These are phyloP conservation scores for Microthlaspi erraticum DNA, from an alignment of 345 rosid genomes.

Conservation along the genomic window DNA sequence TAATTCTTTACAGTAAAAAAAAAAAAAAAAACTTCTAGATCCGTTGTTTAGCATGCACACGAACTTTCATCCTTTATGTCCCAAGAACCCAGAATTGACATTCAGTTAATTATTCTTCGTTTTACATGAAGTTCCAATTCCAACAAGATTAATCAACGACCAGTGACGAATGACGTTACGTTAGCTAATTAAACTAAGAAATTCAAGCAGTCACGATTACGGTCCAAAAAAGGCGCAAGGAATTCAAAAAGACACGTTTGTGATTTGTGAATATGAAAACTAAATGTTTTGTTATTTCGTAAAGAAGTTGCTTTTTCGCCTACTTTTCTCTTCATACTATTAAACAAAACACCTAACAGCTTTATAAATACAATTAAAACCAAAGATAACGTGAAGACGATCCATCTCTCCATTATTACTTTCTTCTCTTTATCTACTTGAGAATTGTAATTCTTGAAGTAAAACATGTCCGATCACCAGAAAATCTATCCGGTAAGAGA, in stretches of 20 bases:
- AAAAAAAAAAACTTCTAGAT: background rate
- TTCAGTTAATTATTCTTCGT: background rate
- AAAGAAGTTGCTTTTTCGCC: background rate
- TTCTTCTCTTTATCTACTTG: conserved; percentile 4
- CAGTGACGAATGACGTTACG: background rate
- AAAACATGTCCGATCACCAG: conserved; percentile 63
- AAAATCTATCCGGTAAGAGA: conserved; percentile 61
- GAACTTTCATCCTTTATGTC: conserved; percentile 9
- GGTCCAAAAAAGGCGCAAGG: conserved; percentile 25
- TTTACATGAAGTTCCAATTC: background rate
- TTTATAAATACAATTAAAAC: conserved; percentile 33
- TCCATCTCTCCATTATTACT: conserved; percentile 16
- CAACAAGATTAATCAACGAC: background rate
- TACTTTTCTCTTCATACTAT: conserved; percentile 15
- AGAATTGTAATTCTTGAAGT: background rate
- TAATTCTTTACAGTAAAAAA: too few relatives aligned
- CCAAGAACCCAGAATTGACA: conserved; percentile 24
- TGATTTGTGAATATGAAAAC: background rate
- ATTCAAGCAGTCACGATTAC: background rate
- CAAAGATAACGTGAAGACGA: conserved; percentile 24
- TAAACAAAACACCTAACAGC: conserved; percentile 6
- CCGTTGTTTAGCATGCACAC: conserved; percentile 13
- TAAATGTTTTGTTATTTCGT: background rate
- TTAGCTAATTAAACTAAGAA: too few relatives aligned
- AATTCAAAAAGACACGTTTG: conserved; percentile 31